Conservation (phyloP, 352 stramenopile genomes). For the Globisporangium cylindrosporum region DNA sequence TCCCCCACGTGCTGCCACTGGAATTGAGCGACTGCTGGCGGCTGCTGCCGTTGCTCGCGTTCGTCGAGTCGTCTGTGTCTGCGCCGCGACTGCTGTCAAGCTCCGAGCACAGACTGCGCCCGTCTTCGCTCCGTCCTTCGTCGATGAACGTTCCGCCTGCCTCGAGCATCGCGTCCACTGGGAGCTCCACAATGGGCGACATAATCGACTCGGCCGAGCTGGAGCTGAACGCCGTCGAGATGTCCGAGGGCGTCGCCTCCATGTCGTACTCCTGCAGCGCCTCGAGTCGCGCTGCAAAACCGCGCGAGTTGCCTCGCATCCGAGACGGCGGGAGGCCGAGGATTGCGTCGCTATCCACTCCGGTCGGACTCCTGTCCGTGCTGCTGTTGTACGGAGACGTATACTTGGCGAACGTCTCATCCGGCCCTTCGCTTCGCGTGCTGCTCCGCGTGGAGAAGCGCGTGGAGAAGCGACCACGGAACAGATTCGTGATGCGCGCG, state of each 20-base stretch:
- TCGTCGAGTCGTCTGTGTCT: slow-evolving; percentile 10
- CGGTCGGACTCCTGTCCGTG: slow-evolving; percentile 10
- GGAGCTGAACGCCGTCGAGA: slow-evolving; percentile 36
- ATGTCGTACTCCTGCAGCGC: slow-evolving; percentile 66
- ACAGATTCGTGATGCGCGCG: slow-evolving; percentile 64
- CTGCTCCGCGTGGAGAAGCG: slow-evolving; percentile 28
- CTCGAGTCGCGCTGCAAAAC: slow-evolving; percentile 45
- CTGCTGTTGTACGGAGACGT: slow-evolving; percentile 35
- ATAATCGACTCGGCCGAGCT: slow-evolving; percentile 37
- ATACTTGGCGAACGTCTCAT: slow-evolving; percentile 45
- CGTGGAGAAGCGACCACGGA: slow-evolving; percentile 45
- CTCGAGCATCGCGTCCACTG: slow-evolving; percentile 51
- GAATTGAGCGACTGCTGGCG: slow-evolving; percentile 12
- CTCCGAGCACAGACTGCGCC: slow-evolving; percentile 9
- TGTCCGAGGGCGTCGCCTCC: slow-evolving; percentile 27
- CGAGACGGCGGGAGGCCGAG: slow-evolving; percentile 20
- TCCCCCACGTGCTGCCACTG: slow-evolving; percentile 16
- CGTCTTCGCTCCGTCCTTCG: slow-evolving; percentile 14
- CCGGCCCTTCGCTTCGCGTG: slow-evolving; percentile 24
- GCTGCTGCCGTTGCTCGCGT: slow-evolving; percentile 11
- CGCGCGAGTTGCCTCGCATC: slow-evolving; percentile 18
- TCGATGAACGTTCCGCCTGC: slow-evolving; percentile 36
- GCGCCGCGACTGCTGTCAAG: slow-evolving; percentile 14
- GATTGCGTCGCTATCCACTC: slow-evolving; percentile 29
- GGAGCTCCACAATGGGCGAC: slow-evolving; percentile 47